Conservation (phyloP, 2,329 filamentous ascomycete species). For the Emericellopsis atlantica region DNA sequence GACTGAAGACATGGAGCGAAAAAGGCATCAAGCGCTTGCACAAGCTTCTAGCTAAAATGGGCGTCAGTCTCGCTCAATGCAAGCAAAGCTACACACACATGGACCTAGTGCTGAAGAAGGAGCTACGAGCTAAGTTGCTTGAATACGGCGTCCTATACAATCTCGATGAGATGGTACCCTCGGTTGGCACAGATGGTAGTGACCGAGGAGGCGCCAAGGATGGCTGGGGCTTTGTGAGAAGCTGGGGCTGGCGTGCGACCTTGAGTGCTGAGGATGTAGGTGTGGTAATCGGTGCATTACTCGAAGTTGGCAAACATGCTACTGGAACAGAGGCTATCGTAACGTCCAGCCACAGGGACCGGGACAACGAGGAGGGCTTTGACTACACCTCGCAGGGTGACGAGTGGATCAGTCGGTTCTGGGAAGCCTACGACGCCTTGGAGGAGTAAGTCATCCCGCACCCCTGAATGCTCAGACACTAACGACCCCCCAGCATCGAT, state of each 20-base stretch:
- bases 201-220: conserved; percentile 66
- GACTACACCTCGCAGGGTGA: conserved; percentile 41
- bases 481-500: conserved; percentile 44
- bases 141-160: conserved; percentile 92
- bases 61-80: conserved; percentile 84
- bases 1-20: conserved; percentile 91
- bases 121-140: conserved; percentile 70
- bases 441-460: conserved; percentile 40
- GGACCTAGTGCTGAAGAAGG: conserved; percentile 93
- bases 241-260: conserved; percentile 96
- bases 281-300: conserved; percentile 80
- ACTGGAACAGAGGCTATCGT: conserved; percentile 16
- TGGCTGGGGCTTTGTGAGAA: conserved; percentile 93
- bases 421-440: conserved; percentile 60
- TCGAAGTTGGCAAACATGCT: conserved; percentile 69
- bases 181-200: conserved; percentile 56
- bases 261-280: conserved; percentile 87
- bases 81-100: conserved; percentile 96
- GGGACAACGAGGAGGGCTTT: conserved; percentile 32
- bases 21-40: conserved; percentile 77
- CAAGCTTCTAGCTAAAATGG: conserved; percentile 96
- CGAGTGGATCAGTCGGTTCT: conserved; percentile 56
- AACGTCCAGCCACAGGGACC: conserved; percentile 16
- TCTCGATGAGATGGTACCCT: conserved; percentile 82
- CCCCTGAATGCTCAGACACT: conserved; percentile 1